phyloP scores from a whole-genome alignment of 2,329 filamentous ascomycete species.

The Cephalotrichum gorgonifer region DNA sequence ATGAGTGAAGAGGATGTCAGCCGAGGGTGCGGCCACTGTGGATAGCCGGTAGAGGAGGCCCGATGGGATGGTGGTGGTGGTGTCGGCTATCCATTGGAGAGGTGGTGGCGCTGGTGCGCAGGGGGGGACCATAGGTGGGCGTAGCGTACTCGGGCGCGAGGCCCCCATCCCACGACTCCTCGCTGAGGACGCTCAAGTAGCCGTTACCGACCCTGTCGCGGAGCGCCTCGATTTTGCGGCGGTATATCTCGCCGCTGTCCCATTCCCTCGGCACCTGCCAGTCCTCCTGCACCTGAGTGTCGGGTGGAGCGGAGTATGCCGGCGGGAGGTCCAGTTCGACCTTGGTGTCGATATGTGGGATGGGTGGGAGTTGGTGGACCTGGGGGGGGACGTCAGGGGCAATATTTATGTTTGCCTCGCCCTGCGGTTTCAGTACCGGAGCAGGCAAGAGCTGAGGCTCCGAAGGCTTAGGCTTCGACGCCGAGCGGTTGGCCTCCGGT shows the following conservation, averaged over 20 bases:
- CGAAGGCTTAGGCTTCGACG: conserved; percentile 23
- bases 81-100: conserved; percentile 2
- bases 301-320: conserved; percentile 11
- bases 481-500: conserved; percentile 27
- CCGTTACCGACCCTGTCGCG: conserved; percentile 77
- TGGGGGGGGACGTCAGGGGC: background rate
- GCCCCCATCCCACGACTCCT: conserved; percentile 54
- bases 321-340: conserved; percentile 21
- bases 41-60: conserved; percentile 30
- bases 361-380: conserved; percentile 18
- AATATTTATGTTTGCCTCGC: background rate
- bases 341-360: conserved; percentile 25
- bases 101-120: background rate
- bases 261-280: conserved; percentile 41
- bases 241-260: conserved; percentile 69
- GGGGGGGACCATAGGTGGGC: background rate
- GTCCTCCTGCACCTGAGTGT: background rate
- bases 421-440: background rate
- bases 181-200: conserved; percentile 78
- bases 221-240: conserved; percentile 77
- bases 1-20: conserved; percentile 18
- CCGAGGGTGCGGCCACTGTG: conserved; percentile 42
- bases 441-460: conserved; percentile 22
- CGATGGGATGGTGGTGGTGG: conserved; percentile 2
- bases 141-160: conserved; percentile 22